Percentiles rank a stretch among this genome's conserved stretches.
These are phyloP conservation scores for Favolaschia claudopus DNA, from an alignment of 768 basidiomycete genomes.

Conservation along the genomic window DNA sequence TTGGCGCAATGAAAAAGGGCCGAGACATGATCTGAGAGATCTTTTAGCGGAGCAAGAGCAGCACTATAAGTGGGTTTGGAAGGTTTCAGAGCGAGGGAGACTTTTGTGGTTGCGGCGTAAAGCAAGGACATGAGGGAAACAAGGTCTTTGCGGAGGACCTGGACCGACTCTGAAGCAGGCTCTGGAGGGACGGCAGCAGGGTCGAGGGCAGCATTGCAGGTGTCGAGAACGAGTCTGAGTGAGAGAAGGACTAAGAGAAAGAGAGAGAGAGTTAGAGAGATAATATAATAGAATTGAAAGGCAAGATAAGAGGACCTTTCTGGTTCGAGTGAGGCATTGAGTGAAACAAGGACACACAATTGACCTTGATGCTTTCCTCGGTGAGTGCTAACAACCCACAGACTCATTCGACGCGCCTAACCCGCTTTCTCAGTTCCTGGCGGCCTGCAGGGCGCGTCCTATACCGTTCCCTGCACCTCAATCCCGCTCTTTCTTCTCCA, in stretches of 20 bases:
- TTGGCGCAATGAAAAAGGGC: slow-evolving; percentile 59
- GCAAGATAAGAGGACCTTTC: slow-evolving; percentile 37
- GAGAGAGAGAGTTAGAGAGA: not conserved
- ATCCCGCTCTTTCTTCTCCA: slow-evolving; percentile 23
- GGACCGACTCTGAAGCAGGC: slow-evolving; percentile 37
- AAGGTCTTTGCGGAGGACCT: slow-evolving; percentile 61
- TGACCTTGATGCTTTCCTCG: slow-evolving; percentile 12
- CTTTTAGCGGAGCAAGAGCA: slow-evolving; percentile 58
- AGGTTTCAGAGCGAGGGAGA: slow-evolving; percentile 70
- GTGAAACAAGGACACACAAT: too few species aligned
- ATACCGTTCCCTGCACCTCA: slow-evolving; percentile 1
- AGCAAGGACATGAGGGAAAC: slow-evolving; percentile 64
- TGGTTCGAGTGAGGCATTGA: too few species aligned
- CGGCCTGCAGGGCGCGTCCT: slow-evolving; percentile 23
- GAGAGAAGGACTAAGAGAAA: slow-evolving; percentile 37
- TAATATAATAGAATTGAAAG: too few species aligned
- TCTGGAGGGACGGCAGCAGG: slow-evolving; percentile 29
- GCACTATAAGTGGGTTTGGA: slow-evolving; percentile 60
- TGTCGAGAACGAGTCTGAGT: slow-evolving; percentile 43
- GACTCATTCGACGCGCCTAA: slow-evolving; percentile 20
- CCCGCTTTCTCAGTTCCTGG: slow-evolving; percentile 16
- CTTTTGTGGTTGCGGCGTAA: slow-evolving; percentile 63
- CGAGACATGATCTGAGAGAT: slow-evolving; percentile 56
- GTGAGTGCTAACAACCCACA: slow-evolving; percentile 6
- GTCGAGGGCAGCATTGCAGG: slow-evolving; percentile 47